Evolutionary conservation across 495 filamentous ascomycete genomes (phyloP).

Genomic region (Bryoglossum gracile): DNA sequence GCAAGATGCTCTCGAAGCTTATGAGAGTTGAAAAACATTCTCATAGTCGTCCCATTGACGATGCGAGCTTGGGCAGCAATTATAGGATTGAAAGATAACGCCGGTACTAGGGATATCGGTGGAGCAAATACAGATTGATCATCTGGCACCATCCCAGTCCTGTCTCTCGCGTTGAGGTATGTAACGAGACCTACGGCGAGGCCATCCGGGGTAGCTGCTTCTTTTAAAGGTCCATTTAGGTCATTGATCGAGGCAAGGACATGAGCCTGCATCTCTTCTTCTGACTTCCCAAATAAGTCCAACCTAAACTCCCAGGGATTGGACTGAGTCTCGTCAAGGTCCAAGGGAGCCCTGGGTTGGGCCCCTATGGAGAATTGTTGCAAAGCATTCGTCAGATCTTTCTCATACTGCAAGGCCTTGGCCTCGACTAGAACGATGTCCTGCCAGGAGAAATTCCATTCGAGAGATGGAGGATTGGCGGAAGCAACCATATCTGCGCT

Average conservation of each 20-base stretch:
- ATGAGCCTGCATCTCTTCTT: constrained; percentile 39
- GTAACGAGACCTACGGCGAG: constrained; percentile 8
- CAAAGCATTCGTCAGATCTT: constrained; percentile 38
- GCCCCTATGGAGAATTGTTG: constrained; percentile 7
- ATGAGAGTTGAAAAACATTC: constrained; percentile 71
- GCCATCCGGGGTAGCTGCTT: neutral
- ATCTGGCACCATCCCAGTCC: neutral
- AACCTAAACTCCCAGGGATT: constrained; percentile 22
- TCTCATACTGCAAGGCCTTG: constrained; percentile 58
- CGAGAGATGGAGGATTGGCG: constrained; percentile 48
- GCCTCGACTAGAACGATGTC: constrained; percentile 56
- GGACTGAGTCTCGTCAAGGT: neutral
- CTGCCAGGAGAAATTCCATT: constrained; percentile 72
- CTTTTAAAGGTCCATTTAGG: constrained; percentile 29
- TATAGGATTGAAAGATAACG: constrained; percentile 68
- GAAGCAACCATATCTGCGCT: constrained; percentile 37
- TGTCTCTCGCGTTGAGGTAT: constrained; percentile 9
- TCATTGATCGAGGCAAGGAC: constrained; percentile 43
- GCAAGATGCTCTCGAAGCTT: constrained; percentile 65
- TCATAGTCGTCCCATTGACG: constrained; percentile 69
- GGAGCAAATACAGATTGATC: constrained; percentile 43
- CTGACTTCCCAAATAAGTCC: constrained; percentile 41
- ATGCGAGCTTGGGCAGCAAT: constrained; percentile 66
- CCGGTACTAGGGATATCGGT: constrained; percentile 61
- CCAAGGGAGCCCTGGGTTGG: neutral